Evolutionary conservation across 257 asterid genomes (phyloP).

Genomic region (Osmanthus fragrans): DNA sequence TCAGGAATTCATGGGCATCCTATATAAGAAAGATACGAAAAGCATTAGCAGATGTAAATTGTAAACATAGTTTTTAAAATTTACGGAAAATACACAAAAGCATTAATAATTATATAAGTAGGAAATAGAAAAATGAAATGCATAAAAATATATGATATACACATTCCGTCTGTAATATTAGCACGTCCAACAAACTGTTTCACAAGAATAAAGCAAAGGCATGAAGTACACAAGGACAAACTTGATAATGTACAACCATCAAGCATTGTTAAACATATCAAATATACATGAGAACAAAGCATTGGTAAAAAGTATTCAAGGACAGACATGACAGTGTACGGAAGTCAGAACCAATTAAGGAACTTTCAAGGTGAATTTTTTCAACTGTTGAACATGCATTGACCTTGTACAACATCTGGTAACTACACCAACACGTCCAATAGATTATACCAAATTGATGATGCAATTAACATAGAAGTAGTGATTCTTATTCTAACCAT

Average conservation of each 20-base stretch:
- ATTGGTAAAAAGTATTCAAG: neutral
- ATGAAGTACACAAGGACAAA: neutral
- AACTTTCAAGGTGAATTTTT: neutral
- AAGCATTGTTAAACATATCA: neutral
- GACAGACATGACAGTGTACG: neutral
- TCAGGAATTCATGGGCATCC: constrained; percentile 94
- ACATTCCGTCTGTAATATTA: neutral
- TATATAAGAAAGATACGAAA: constrained; percentile 23
- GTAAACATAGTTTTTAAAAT: neutral
- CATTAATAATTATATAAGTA: constrained; percentile 5
- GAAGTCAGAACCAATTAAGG: neutral
- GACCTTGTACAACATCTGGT: neutral
- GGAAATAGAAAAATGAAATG: neutral
- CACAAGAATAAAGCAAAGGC: neutral
- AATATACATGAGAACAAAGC: neutral
- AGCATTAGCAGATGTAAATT: constrained; percentile 19
- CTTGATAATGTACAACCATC: neutral
- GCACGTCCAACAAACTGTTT: neutral
- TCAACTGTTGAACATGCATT: neutral
- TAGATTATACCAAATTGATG: neutral
- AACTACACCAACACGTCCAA: neutral
- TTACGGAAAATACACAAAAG: constrained; percentile 10
- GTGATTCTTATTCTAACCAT: neutral
- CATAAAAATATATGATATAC: neutral
- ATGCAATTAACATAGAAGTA: neutral